Evolutionary conservation across 371 early-diverging fungal species (phyloP), one percentile per base, ranked within the genome.

Genomic region (Batrachochytrium dendrobatidis): DNA sequence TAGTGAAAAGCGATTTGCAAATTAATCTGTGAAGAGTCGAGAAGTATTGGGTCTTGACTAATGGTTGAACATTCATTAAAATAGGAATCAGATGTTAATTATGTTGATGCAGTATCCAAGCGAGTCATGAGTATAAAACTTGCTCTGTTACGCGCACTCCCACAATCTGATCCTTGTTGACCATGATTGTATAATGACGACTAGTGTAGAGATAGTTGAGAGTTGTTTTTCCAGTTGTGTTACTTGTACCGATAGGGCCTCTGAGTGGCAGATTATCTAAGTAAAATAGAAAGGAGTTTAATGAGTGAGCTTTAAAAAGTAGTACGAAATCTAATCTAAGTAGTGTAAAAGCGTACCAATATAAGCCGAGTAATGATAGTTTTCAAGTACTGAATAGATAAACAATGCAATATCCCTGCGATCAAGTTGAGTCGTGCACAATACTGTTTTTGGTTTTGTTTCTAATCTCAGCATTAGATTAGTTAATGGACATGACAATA

Each of bases 291-390:
- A 39, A 39, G 29, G 18, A 31, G 12, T 20, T 53, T 8, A 29
- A 34, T 34, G 24, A 22, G 8, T 48, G 49, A 8, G 12, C 49
- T 25, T 22, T 6, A 7, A 48, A 7, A 48, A 7, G 6, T 8
- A 8, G 24, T 48, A 12, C 12, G 24, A 8, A 7, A 48, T 48
- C 8, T 29, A 48, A 18, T 29, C 24, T 12, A 48, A 8, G 8
- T 12, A 12, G 49, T 29, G 24, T 12, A 8, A 29, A 7, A 34
- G 20, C 28, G 7, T 44, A 65, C 69, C 90, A 29, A 90, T 73
- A 64, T 83, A 85, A 78, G 85, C 82, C 50, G 86, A 83, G 58
- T 81, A 87, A 79, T 77, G 83, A 63, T 90, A 90, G 25, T 80
- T 66, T 28, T 84, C 77, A 12, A 64, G 62, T 1, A 89, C 70